phyloP scores from a whole-genome alignment of 441 rosid genomes.

The Metrosideros polymorpha region DNA sequence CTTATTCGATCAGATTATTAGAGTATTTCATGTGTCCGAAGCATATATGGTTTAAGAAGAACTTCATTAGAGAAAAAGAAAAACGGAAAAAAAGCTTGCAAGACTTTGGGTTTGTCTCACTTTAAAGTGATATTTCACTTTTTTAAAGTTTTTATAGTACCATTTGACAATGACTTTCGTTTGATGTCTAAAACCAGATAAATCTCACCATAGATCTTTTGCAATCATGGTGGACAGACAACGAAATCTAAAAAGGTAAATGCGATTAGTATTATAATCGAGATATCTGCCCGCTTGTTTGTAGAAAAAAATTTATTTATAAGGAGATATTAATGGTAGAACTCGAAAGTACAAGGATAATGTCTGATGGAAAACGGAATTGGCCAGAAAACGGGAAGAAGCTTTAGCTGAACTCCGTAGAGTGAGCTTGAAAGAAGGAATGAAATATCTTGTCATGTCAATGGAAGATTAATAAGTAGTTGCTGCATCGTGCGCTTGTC shows the following conservation, averaged over 20 bases:
- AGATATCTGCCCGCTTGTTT: neutral
- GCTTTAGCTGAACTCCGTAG: neutral
- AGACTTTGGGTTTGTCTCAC: neutral
- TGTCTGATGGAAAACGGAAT: neutral
- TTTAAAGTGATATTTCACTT: neutral
- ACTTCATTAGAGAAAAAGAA: neutral
- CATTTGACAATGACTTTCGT: neutral
- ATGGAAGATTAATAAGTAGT: neutral
- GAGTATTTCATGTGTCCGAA: neutral
- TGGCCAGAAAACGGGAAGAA: neutral
- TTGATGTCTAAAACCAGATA: neutral
- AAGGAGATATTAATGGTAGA: neutral
- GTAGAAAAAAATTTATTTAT: neutral
- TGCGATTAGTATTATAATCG: neutral
- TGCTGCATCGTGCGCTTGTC: neutral
- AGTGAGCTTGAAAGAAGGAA: neutral
- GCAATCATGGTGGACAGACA: neutral
- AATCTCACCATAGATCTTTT: neutral
- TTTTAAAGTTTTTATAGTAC: neutral
- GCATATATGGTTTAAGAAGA: neutral
- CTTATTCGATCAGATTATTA: neutral
- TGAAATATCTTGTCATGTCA: neutral
- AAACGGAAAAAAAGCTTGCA: neutral
- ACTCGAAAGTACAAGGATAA: neutral
- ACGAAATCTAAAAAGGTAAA: neutral